These are phyloP conservation scores for Nothomitra cinnamomea DNA, from an alignment of 2,329 filamentous ascomycete species.

Conservation along the genomic window DNA sequence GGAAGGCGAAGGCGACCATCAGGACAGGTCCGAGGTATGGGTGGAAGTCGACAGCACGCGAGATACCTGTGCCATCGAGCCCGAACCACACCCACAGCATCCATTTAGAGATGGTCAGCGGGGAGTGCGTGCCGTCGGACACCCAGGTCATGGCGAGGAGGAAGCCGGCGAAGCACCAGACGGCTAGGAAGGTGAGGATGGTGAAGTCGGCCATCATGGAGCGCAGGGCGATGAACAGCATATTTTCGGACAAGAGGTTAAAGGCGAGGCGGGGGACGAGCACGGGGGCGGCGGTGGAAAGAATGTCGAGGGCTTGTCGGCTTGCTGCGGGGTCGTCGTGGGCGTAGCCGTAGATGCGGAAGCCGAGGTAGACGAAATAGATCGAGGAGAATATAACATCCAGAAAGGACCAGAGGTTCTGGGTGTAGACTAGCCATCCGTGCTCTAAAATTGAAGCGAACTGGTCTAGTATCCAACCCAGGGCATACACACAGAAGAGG, in stretches of 20 bases:
- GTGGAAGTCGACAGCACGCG: conserved; percentile 51
- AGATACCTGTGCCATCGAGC: conserved; percentile 43
- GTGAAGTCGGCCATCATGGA: conserved; percentile 80
- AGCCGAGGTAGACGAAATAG: conserved; percentile 48
- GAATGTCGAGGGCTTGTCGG: conserved; percentile 57
- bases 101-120: conserved; percentile 67
- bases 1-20: conserved; percentile 71
- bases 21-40: conserved; percentile 60
- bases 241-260: conserved; percentile 66
- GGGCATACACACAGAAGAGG: conserved; percentile 53
- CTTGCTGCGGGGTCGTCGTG: conserved; percentile 30
- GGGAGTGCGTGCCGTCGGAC: conserved; percentile 41
- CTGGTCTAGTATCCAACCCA: conserved; percentile 66
- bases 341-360: conserved; percentile 49
- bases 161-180: conserved; percentile 75
- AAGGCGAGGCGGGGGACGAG: conserved; percentile 66
- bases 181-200: conserved; percentile 55
- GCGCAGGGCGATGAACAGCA: conserved; percentile 64
- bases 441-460: conserved; percentile 63
- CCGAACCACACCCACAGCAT: conserved; percentile 93
- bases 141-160: conserved; percentile 67
- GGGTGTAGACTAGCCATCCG: conserved; percentile 64
- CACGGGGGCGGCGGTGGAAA: conserved; percentile 65
- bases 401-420: conserved; percentile 78
- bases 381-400: conserved; percentile 63